Conservation (phyloP, 192 early-diverging fungal species). For the Gorgonomyces haynaldii region DNA sequence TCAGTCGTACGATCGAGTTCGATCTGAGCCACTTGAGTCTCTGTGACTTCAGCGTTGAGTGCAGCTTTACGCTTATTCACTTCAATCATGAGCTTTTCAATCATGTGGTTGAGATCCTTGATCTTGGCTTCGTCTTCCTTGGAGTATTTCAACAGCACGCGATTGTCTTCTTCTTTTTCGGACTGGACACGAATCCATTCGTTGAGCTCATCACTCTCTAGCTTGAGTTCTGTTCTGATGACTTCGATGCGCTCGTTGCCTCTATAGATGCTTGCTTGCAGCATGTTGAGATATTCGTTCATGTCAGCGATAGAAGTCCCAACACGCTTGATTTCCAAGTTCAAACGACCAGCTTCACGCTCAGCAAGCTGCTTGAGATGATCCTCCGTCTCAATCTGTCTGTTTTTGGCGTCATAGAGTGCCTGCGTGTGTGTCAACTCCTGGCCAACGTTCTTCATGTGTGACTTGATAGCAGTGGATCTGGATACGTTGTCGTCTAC, state of each 20-base stretch:
- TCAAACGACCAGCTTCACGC: conserved; percentile 36
- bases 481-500: conserved; percentile 42
- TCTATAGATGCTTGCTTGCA: conserved; percentile 47
- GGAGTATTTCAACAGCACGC: conserved; percentile 41
- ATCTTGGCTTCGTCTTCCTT: conserved; percentile 43
- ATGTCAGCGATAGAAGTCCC: background rate
- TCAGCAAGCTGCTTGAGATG: conserved; percentile 49
- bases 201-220: conserved; percentile 45
- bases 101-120: conserved; percentile 38
- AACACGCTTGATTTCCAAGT: conserved; percentile 29
- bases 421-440: conserved; percentile 40
- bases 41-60: conserved; percentile 43
- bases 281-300: conserved; percentile 24
- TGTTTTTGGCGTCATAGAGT: conserved; percentile 38
- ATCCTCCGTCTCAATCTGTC: conserved; percentile 49
- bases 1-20: conserved; percentile 47
- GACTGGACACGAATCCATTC: conserved; percentile 48
- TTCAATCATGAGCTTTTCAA: conserved; percentile 47
- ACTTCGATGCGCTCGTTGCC: conserved; percentile 42
- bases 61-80: conserved; percentile 45
- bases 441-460: conserved; percentile 48
- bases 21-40: conserved; percentile 49
- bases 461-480: conserved; percentile 29
- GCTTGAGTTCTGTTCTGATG: conserved; percentile 37
- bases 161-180: conserved; percentile 52